Evolutionary conservation across 148 eudicot genomes (phyloP), one percentile per base, ranked within the genome.

Genomic region (Vaccinium myrtillus): DNA sequence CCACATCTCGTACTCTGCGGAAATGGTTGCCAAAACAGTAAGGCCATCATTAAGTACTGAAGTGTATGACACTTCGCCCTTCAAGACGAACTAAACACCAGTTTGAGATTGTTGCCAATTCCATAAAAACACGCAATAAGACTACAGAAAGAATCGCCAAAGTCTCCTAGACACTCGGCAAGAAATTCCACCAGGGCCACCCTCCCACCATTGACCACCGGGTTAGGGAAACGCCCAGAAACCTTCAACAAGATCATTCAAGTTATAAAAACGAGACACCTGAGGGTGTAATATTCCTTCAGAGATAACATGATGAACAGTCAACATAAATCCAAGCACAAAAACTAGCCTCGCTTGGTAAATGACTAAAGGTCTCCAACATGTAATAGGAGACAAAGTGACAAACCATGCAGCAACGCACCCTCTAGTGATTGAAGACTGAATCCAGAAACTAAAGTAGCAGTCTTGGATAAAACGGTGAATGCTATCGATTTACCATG

Each of bases 1-100:
- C 99, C 95, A 96, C 99, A 90, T 94, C 95, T 55, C 97, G 99
- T 92, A 96, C 95, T 96, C 99, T 96, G 99, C 97, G 98, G 83
- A 96, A 94, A 96, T 81, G 95, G 99, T 90, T 91, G 90, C 94
- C 97, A 96, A 94, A 96, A 96, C 94, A 94, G 93, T 94, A 94
- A 94, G 49, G 97, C 99, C 99, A 96, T 93, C 98, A 93, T 88
- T 92, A 96, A 90, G 91, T 89, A 96, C 92, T 88, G 91, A 90
- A 92, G 92, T 85, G 86, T 88, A 90, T 89, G 94, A 90, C 88
- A 93, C 93, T 92, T 94, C 89, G 94, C 90, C 92, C 93, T 91
- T 89, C 94, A 91, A 93, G 94, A 92, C 86, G 94, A 93, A 94
- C 95, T 91, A 96, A 93, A 96, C 99, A 96, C 98, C 99, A 96